These are phyloP conservation scores for Hyphopichia fennica DNA, from an alignment of 1,139 yeast genomes.

Conservation along the genomic window DNA sequence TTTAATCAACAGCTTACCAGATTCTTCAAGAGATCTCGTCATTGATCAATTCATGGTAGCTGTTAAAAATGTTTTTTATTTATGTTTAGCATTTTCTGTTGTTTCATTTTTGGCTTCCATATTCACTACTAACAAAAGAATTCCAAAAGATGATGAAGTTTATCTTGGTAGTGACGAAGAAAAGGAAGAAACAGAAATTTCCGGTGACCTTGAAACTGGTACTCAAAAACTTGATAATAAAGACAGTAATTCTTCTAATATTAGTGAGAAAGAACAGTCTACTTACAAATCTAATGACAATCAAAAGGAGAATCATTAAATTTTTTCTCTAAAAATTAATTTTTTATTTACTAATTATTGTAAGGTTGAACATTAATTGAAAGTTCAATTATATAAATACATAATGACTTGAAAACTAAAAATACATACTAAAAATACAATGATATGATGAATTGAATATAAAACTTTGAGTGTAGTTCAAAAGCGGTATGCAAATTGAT, in stretches of 20 bases:
- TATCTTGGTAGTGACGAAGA: conserved; percentile 15
- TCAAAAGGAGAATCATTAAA: not conserved
- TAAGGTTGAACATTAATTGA: not conserved
- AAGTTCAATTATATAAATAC: not conserved
- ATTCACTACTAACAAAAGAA: conserved; percentile 36
- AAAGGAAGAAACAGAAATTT: conserved; percentile 4
- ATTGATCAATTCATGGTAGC: conserved; percentile 36
- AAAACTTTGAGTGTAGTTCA: not conserved
- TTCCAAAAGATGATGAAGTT: conserved; percentile 37
- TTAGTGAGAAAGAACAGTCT: too few species aligned
- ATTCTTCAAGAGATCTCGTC: conserved; percentile 19
- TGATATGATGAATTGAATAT: not conserved
- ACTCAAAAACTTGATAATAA: too few species aligned
- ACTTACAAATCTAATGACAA: too few species aligned
- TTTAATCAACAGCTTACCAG: conserved; percentile 25
- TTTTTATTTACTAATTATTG: not conserved
- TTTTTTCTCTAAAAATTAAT: not conserved
- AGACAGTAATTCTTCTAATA: too few species aligned
- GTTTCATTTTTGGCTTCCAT: conserved; percentile 27
- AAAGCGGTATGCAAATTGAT: not conserved
- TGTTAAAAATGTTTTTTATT: conserved; percentile 41
- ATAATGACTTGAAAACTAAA: not conserved
- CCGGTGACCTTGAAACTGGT: not conserved
- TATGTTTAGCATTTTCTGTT: conserved; percentile 34
- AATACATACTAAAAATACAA: conserved; percentile 3